Conservation (phyloP, 805 yeast species). For the Candida berthetii region DNA sequence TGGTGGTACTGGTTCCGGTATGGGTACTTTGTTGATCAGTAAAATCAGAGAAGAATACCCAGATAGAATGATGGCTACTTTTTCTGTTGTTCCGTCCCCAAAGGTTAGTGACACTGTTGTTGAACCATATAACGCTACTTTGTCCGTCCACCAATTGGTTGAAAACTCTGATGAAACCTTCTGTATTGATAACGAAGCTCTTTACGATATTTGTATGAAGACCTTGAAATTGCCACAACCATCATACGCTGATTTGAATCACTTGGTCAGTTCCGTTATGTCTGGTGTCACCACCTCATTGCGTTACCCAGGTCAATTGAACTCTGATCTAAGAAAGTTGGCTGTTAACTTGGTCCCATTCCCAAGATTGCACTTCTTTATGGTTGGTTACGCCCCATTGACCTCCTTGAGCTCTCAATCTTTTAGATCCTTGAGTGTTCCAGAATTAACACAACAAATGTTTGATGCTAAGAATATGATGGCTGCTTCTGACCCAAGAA, state of each 20-base stretch:
- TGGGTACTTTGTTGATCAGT: constrained; percentile 90
- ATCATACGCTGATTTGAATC: constrained; percentile 77
- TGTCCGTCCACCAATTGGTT: constrained; percentile 93
- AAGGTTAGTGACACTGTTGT: constrained; percentile 96
- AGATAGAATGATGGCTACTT: constrained; percentile 94
- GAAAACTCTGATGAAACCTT: constrained; percentile 99
- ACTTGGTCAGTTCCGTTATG: constrained; percentile 93
- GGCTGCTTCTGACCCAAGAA: constrained; percentile 98
- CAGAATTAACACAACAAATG: constrained; percentile 95
- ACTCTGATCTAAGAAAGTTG: constrained; percentile 96
- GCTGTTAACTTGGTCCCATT: constrained; percentile 98
- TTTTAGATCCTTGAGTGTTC: constrained; percentile 92
- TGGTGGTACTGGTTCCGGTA: constrained; percentile 99
- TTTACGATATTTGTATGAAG: constrained; percentile 96
- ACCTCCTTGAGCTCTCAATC: constrained; percentile 83
- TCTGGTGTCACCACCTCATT: constrained; percentile 96
- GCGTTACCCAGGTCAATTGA: constrained; percentile 95
- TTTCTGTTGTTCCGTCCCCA: constrained; percentile 98
- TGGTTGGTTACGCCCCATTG: constrained; percentile 96
- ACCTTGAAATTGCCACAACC: constrained; percentile 92
- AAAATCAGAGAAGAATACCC: constrained; percentile 91
- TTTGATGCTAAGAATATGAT: constrained; percentile 98
- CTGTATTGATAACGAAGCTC: constrained; percentile 98
- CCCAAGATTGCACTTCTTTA: constrained; percentile 99
- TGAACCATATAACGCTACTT: constrained; percentile 96